Evolutionary conservation across 371 early-diverging fungal species (phyloP), one percentile per base, ranked within the genome.

Genomic region (Fennellomyces sp.): DNA sequence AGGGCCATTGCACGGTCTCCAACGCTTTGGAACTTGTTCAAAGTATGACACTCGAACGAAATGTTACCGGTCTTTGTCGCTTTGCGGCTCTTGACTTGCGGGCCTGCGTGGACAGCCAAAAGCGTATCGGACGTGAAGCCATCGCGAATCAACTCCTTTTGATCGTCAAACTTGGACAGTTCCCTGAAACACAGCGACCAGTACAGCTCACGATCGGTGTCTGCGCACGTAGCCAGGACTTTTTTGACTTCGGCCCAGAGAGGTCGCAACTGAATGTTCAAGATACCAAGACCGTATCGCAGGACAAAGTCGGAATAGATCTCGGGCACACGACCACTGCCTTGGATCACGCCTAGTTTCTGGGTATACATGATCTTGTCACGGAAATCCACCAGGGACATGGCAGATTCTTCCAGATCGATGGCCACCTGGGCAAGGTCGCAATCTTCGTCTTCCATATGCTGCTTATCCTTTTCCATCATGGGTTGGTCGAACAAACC

Each of bases 161-260:
- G 85, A 52, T 88, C 82, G 27, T 85, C 73, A 59, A 83, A 90
- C 38, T 80, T 73, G 38, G 61, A 64, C 27, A 93, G 59, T 60
- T 86, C 82, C 5, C 64, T 72, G 72, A 84, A 83, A n/a, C 85
- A 58, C 6, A 88, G 49, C 8, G 65, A 61, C 92, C 93, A 92
- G 51, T 90, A 81, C 15, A 80, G 67, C 13, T 83, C 80, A 0
- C 78, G 65, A 31, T 88, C 64, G 15, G 76, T 56, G 19, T 72
- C 74, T 1, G 91, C 84, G 23, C 83, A 66, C 5, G 72, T 72
- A 17, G 76, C 73, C 28, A 96, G 67, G 3, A 84, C 65, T 33
- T 83, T 78, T 13, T 75, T 86, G 8, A 87, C 89, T 55, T 93
- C 93, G 5, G 85, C 76, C 95, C 95, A 95, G n/a, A 96, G 68